Conservation (phyloP, 257 asterid genomes). For the Primulina huaijiensis region DNA sequence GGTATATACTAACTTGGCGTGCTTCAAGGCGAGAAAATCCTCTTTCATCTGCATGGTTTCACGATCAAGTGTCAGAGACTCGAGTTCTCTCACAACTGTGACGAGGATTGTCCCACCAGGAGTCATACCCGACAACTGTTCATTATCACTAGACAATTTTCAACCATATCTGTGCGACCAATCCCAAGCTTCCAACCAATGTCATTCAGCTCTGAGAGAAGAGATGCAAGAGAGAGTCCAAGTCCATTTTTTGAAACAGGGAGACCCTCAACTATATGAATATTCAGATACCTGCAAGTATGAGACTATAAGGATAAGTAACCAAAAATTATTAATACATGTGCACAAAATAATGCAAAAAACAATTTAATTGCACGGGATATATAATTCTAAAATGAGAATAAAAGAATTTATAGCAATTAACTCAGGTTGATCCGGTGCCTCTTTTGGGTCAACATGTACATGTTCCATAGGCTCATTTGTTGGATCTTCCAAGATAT, state of each 20-base stretch:
- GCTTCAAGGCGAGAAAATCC: conserved; percentile 83
- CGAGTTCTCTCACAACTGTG: conserved; percentile 74
- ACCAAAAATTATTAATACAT: neutral
- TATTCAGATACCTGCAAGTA: conserved; percentile 56
- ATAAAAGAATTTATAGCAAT: conserved; percentile 15
- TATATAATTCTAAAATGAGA: too few species aligned
- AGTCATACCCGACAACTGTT: conserved; percentile 93
- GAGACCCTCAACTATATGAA: too few species aligned
- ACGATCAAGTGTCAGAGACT: conserved; percentile 91
- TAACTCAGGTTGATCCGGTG: conserved; percentile 87
- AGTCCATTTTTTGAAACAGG: too few species aligned
- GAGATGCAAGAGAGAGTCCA: conserved; percentile 76
- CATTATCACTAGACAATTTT: conserved; percentile 89
- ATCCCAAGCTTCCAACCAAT: conserved; percentile 86
- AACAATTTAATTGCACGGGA: neutral
- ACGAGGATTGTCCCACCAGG: conserved; percentile 92
- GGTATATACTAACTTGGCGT: conserved; percentile 81
- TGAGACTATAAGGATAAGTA: neutral
- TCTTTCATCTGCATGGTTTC: conserved; percentile 69
- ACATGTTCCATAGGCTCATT: too few species aligned
- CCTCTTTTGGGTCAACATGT: too few species aligned
- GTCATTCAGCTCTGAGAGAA: conserved; percentile 70
- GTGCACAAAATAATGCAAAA: neutral
- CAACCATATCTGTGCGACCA: conserved; percentile 92
- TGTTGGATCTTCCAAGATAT: too few species aligned